Base-by-base conservation (phyloP, 768 basidiomycete genomes). In the Pleurotus djamor region DNA sequence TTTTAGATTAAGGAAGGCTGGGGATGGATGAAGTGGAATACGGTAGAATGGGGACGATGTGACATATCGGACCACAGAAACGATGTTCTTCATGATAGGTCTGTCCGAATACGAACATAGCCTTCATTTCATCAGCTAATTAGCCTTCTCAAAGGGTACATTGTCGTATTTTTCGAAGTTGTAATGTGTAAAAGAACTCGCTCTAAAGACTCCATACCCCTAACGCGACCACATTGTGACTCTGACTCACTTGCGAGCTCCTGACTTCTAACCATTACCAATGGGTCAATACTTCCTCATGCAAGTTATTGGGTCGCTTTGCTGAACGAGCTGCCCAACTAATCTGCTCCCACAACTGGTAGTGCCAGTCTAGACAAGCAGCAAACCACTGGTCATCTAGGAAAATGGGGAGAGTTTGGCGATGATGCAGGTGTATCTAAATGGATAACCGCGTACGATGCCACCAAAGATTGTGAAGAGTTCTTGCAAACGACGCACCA, bases 1-100 rank as follows among this genome's bases (percentile, higher is more conserved):
- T 16, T 8, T 60, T 43, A 87, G 86, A 83, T 88, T 63, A 87
- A 86, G 72, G 76, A 79, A 6, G 83, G 83, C 0, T 88, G 86
- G 86, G 85, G 86, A 21, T 88, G 85, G 85, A 65, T 69, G 17
- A 84, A 85, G 62, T 87, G 86, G 85, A 77, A 87, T 60, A 65
- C 76, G 10, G 73, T 77, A n/a, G 63, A 65, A 43, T 86, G 85
- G 84, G 61, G 61, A 38, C 72, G 73, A 56, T 74, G 74, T 59
- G 60, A 65, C 37, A 79, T 80, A 76, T 64, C 65, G 14, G 76
- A 76, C 37, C 74, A 71, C 32, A 67, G 63, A 9, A 79, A 79
- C 3, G 80, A 85, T 60, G 71, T 83, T 14, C 70, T 82, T 4
- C 69, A 78, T 51, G 84, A 85, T 54, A 76, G 83, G 83, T 74